Evolutionary conservation across 1,284 basidiomycete genomes (phyloP).

Genomic region (Gymnopus androsaceus): DNA sequence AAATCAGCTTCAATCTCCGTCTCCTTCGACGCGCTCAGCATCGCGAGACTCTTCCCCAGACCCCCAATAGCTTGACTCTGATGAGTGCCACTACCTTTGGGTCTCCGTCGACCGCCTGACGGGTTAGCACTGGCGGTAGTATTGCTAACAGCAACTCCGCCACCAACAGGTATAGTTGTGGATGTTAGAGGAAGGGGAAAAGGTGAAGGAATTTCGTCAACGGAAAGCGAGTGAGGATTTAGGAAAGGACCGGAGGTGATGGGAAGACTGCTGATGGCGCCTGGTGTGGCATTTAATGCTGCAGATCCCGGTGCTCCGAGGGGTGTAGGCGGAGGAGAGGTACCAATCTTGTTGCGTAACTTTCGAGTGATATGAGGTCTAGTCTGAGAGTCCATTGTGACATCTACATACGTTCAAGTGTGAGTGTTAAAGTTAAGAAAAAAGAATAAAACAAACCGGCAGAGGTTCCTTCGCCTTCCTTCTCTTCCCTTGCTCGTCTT

Average conservation of each 20-base stretch:
- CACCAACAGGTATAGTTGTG: conserved; percentile 37
- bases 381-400: conserved; percentile 69
- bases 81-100: conserved; percentile 58
- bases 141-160: conserved; percentile 35
- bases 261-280: conserved; percentile 44
- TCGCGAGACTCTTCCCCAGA: conserved; percentile 63
- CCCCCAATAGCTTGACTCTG: conserved; percentile 55
- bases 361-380: conserved; percentile 80
- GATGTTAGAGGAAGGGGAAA: conserved; percentile 76
- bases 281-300: conserved; percentile 33
- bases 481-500: conserved; percentile 75
- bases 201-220: conserved; percentile 80
- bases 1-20: conserved; percentile 71
- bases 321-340: conserved; percentile 62
- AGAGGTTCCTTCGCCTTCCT: conserved; percentile 74
- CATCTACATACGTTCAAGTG: conserved; percentile 51
- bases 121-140: conserved; percentile 36
- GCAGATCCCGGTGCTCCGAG: conserved; percentile 40
- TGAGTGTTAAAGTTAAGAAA: conserved; percentile 3
- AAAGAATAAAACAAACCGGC: conserved; percentile 45
- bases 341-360: conserved; percentile 73
- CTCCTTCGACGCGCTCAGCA: conserved; percentile 60
- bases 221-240: conserved; percentile 77
- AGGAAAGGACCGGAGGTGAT: conserved; percentile 67
- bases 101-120: conserved; percentile 52